phyloP scores from a whole-genome alignment of 495 filamentous ascomycete genomes.

The Chaetomium cochliodes region DNA sequence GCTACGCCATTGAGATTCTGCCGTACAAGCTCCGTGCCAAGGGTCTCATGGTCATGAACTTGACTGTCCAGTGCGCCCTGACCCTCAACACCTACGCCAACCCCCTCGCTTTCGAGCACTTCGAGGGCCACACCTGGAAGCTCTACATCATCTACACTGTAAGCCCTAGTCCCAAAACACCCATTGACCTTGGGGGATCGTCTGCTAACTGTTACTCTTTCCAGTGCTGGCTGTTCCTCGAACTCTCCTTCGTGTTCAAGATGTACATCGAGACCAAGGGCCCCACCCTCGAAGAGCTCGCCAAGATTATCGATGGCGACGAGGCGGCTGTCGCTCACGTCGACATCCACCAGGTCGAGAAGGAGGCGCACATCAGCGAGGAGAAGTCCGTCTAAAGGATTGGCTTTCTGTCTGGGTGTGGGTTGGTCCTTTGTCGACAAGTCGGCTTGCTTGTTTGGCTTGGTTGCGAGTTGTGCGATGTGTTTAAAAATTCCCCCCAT shows the following conservation, averaged over 20 bases:
- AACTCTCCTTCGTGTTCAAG: slow-evolving; percentile 60
- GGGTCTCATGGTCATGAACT: slow-evolving; percentile 54
- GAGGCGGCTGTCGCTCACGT: slow-evolving; percentile 48
- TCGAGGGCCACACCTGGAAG: slow-evolving; percentile 52
- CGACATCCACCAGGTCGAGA: slow-evolving; percentile 44
- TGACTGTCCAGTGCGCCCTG: slow-evolving; percentile 51
- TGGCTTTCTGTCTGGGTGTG: slow-evolving; percentile 1
- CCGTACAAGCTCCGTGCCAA: slow-evolving; percentile 68
- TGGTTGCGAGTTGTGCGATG: slow-evolving; percentile 8
- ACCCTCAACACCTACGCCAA: slow-evolving; percentile 60
- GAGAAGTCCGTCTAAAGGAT: slow-evolving; percentile 27
- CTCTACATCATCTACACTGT: slow-evolving; percentile 64
- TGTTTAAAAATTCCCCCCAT: slow-evolving; percentile 9
- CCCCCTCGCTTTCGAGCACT: slow-evolving; percentile 56
- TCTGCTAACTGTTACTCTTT: slow-evolving; percentile 4
- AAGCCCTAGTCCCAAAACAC: slow-evolving; percentile 11
- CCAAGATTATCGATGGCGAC: slow-evolving; percentile 60
- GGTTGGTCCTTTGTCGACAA: slow-evolving; percentile 4
- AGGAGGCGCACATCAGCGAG: slow-evolving; percentile 33
- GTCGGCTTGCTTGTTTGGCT: slow-evolving; percentile 20
- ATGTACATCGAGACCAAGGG: slow-evolving; percentile 67
- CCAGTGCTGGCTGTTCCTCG: slow-evolving; percentile 55
- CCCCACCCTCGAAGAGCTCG: slow-evolving; percentile 64
- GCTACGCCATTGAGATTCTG: slow-evolving; percentile 68
- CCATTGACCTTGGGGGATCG: neutral